Base-by-base conservation (phyloP, 2,329 filamentous ascomycete species). In the Fusarium camptoceras region DNA sequence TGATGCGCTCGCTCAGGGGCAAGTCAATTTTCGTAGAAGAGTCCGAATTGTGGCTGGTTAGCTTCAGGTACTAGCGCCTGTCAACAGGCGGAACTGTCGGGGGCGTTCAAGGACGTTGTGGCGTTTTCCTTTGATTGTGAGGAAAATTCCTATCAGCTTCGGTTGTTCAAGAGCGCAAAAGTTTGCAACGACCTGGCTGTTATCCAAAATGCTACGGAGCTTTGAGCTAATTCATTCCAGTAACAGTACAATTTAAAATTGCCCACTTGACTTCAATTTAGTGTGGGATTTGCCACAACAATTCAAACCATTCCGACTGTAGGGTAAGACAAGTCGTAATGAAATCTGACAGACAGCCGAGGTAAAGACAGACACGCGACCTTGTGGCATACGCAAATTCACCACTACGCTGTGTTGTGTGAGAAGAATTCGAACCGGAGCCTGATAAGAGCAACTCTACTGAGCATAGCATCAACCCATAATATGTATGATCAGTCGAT, bases 1-100 rank as follows among this genome's bases (percentile, higher is more conserved):
- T 44, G 47, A 25, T 27, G 16, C 61, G 8, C 24, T 34, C 20
- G 54, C 16, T 65, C 54, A 66, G 63, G 63, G 61, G 63, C 12
- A 54, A 3, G 8, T 12, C 9, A 25, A 25, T 39, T 64, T 31
- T 31, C 12, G 14, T 7, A 28, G 24, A 43, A 12, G 9, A 28
- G 18, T 6, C 30, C 18, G n/a, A 28, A 15, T 44, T 49, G 57
- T 58, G 41, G 34, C 47, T 65, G 27, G 6, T 18, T 31, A 43
- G 15, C 18, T 39, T 20, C 54, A 43, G 34, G 54, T 25, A 49
- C 47, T 66, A 66, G 54, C 30, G 55, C 2, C 5, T 27, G 12
- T 54, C 42, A 48, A 14, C 20, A 18, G 8, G 10, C 22, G 4
- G 22, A 24, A 51, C 22, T 22, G 11, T 55, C 22, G 28, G 2